phyloP scores from a whole-genome alignment of 257 asterid genomes.

The Salvia rosmarinus region DNA sequence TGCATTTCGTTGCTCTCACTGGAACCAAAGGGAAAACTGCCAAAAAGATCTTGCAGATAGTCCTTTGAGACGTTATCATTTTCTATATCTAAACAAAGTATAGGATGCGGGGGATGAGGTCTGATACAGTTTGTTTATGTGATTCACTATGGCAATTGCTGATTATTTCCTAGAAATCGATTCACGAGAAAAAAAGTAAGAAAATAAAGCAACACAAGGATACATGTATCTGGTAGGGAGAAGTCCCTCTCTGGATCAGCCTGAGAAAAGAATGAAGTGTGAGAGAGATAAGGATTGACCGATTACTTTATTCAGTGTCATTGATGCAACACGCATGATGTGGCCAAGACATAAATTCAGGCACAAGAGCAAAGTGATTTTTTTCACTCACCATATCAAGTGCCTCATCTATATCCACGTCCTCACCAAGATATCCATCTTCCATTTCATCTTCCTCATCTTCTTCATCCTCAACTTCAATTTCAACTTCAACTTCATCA shows the following conservation, averaged over 20 bases:
- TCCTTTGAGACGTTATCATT: conserved; percentile 66
- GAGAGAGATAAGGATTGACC: neutral
- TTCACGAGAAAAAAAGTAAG: neutral
- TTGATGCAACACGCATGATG: neutral
- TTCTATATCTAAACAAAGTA: conserved; percentile 52
- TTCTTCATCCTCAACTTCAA: conserved; percentile 60
- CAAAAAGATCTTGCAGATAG: conserved; percentile 87
- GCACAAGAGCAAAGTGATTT: conserved; percentile 8
- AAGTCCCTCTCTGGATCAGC: conserved; percentile 53
- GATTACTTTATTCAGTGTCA: neutral
- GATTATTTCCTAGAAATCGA: neutral
- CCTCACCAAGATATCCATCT: conserved; percentile 69
- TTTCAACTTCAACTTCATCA: conserved; percentile 59
- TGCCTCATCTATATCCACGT: conserved; percentile 57
- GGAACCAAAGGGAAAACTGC: conserved; percentile 64
- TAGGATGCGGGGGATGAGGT: conserved; percentile 43
- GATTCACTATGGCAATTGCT: conserved; percentile 5
- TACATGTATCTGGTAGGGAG: conserved; percentile 58
- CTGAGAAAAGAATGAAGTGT: conserved; percentile 42
- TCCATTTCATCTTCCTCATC: conserved; percentile 68
- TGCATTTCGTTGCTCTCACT: conserved; percentile 44
- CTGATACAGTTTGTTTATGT: neutral
- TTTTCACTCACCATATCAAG: conserved; percentile 49
- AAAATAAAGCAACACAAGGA: conserved; percentile 45
- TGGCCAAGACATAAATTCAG: neutral